Evolutionary conservation across 495 filamentous ascomycete genomes (phyloP), one percentile per base, ranked within the genome.

Genomic region (Aspergillus avenaceus): DNA sequence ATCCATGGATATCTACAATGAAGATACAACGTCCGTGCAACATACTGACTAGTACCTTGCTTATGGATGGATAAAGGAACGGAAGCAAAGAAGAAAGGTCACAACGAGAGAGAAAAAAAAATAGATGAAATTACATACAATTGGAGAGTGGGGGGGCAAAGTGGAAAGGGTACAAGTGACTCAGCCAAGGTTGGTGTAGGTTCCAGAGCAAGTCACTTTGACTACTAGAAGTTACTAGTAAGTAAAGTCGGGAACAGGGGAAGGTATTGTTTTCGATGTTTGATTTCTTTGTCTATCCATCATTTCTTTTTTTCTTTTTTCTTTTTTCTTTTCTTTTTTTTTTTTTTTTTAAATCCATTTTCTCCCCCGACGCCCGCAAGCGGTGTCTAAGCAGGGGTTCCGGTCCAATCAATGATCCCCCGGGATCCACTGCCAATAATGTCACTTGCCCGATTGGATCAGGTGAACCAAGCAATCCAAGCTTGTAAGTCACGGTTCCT

Each of bases 201-300:
- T n/a, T 47, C 50, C 37, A 53, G 43, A 53, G 43, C 44, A 13
- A 18, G 11, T n/a, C n/a, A n/a, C n/a, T n/a, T n/a, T n/a, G n/a
- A n/a, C 24, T 16, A 29, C 41, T 16, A 9, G 24, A 13, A 6
- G 6, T n/a, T 38, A 11, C 16, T 21, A 38, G 5, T 21, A 4
- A 13, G 11, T 32, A n/a, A n/a, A n/a, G n/a, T n/a, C n/a, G 13
- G 14, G 27, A 23, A 38, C 31, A 41, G 34, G 47, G 32, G 38
- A 31, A 40, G 46, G 46, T 49, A 55, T 55, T 55, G 47, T 55
- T 48, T n/a, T 53, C 48, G 32, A 47, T 52, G 42, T 37, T 45
- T 36, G 37, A 24, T 29, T 48, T 49, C 65, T 69, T 72, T 69
- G 67, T 67, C 57, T 61, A 24, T n/a, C n/a, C n/a, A n/a, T n/a